Evolutionary conservation across 495 filamentous ascomycete species (phyloP), one percentile per base, ranked within the genome.

Genomic region (Neurospora hispaniola): DNA sequence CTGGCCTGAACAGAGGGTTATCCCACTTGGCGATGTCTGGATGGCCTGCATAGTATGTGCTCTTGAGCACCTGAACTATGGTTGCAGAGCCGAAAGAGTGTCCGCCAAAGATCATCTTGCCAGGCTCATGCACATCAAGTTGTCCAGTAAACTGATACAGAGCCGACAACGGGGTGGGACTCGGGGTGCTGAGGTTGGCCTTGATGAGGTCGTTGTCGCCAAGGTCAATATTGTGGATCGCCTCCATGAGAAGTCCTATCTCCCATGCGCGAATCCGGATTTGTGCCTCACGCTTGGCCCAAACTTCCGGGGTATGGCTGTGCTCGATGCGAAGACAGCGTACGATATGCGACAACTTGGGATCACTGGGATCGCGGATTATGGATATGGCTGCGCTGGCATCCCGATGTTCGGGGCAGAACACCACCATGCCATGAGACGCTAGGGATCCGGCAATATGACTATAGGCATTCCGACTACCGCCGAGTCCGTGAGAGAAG

Each of bases 401-500:
- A 75, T 95, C 92, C 38, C 93, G 83, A 76, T 94, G 92, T 71
- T 95, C 93, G 1, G 90, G 87, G 18, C 91, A 91, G 42, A 93
- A 79, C 2, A 94, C 93, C 9, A 94, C 87, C 11, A 93, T 82
- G 20, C 93, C 93, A 76, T 94, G 86, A 9, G 90, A 91, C 2
- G 92, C 90, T 31, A 95, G 76, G 0, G 90, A 91, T 8, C 90
- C 90, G 27, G 84, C 86, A 11, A 94, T 74, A 76, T 93, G 87
- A 43, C 90, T 93, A 81, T 94, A 95, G 31, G 92, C 85, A 69
- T 93, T 93, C 42, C 90, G 82, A 48, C 86, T 89, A 20, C 92
- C 92, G 5, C 90, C 93, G 3, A 94, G 84, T 4, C 92, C 92
- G 77, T 95, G 92, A 11, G 91, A 93, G 81, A 95, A 94, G 42